These are phyloP conservation scores for Parmelia sp. DNA, from an alignment of 495 filamentous ascomycete genomes.

Conservation along the genomic window DNA sequence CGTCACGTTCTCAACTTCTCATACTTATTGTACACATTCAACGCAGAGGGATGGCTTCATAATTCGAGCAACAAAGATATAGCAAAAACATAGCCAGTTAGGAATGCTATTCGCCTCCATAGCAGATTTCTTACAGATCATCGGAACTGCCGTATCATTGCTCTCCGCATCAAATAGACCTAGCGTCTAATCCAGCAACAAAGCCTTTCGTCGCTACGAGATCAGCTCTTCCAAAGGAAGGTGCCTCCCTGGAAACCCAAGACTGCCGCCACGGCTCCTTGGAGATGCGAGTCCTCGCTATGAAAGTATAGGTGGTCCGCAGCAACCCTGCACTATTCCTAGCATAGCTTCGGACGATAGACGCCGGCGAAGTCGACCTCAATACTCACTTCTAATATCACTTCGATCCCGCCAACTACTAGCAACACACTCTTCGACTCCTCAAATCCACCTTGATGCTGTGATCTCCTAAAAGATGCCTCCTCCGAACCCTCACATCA, in stretches of 20 bases:
- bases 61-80: background rate
- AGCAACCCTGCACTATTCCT: constrained; percentile 8
- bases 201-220: background rate
- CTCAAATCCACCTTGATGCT: constrained; percentile 9
- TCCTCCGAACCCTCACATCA: constrained; percentile 57
- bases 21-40: background rate
- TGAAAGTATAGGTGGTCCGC: constrained; percentile 6
- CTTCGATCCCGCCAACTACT: constrained; percentile 10
- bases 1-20: too few species aligned
- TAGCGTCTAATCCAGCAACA: constrained; percentile 10
- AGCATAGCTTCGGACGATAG: constrained; percentile 18
- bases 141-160: background rate
- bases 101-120: constrained; percentile 2
- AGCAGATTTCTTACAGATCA: background rate
- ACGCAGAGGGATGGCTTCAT: background rate
- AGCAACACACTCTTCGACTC: background rate
- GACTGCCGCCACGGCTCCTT: background rate
- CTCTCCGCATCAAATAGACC: background rate
- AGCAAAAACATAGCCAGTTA: constrained; percentile 8
- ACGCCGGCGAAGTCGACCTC: background rate
- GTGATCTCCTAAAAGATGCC: constrained; percentile 52
- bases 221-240: background rate
- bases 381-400: constrained; percentile 9
- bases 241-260: background rate
- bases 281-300: background rate